phyloP scores from a whole-genome alignment of 495 filamentous ascomycete genomes.

The Hyaloscypha variabilis region DNA sequence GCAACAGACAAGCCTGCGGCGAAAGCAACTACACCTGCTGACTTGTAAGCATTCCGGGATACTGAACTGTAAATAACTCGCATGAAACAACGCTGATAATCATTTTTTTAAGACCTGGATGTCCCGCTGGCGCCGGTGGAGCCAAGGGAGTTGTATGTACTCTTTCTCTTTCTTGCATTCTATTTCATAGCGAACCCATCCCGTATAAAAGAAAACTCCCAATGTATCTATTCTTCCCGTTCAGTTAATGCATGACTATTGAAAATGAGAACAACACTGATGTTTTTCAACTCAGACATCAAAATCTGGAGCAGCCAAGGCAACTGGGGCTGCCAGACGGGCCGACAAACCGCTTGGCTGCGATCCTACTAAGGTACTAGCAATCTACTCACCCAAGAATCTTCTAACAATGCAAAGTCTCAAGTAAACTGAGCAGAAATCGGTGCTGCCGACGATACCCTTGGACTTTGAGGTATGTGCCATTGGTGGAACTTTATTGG shows the following conservation, averaged over 20 bases:
- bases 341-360: slow-evolving; percentile 5
- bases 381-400: background rate
- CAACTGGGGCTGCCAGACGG: background rate
- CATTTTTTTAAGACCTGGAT: background rate
- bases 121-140: background rate
- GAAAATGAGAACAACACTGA: background rate
- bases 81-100: background rate
- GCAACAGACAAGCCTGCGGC: background rate
- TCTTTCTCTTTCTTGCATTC: background rate
- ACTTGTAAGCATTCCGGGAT: background rate
- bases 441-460: background rate
- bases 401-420: background rate
- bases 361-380: slow-evolving; percentile 11
- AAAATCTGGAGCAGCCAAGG: slow-evolving; percentile 1
- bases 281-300: background rate
- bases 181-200: background rate
- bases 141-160: background rate
- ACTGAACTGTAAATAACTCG: background rate
- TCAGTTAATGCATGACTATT: background rate
- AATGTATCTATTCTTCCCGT: background rate
- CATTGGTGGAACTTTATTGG: too few species aligned
- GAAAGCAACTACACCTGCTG: slow-evolving; percentile 12
- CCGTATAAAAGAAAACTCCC: background rate
- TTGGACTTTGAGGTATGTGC: background rate
- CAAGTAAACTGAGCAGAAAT: background rate